Evolutionary conservation across 106 monocot species (phyloP).

Genomic region (Chionographis japonica): DNA sequence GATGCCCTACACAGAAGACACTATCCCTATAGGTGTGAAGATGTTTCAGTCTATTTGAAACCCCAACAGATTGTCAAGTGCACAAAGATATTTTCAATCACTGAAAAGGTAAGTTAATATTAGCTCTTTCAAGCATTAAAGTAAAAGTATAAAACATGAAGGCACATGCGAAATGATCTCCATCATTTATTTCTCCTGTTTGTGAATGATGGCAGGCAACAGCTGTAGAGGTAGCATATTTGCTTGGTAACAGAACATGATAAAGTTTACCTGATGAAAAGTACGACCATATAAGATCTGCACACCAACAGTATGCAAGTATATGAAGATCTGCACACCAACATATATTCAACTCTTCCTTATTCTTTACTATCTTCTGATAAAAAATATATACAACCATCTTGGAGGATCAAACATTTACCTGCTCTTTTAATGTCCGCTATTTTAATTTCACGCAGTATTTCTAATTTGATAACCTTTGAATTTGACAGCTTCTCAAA

Average conservation of each 20-base stretch:
- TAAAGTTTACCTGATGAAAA: slow-evolving; percentile 72
- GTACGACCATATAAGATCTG: slow-evolving; percentile 82
- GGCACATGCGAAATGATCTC: no score
- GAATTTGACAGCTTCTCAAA: slow-evolving; percentile 86
- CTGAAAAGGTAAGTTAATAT: no score
- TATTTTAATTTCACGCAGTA: slow-evolving; percentile 63
- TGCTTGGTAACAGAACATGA: neutral
- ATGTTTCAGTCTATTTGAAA: no score
- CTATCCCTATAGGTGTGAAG: no score
- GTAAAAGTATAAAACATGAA: no score
- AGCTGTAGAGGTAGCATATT: no score
- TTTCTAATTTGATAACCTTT: slow-evolving; percentile 63
- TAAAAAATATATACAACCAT: slow-evolving; percentile 76
- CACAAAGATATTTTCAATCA: no score
- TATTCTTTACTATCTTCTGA: slow-evolving; percentile 46
- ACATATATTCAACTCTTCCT: slow-evolving; percentile 39
- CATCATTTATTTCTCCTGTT: no score
- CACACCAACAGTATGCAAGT: slow-evolving; percentile 97
- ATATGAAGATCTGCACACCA: slow-evolving; percentile 65
- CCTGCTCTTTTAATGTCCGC: slow-evolving; percentile 83
- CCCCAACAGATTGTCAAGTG: no score
- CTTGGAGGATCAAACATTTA: slow-evolving; percentile 62
- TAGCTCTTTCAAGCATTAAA: no score
- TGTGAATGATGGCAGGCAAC: no score
- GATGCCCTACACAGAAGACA: no score